Evolutionary conservation across 176 grass and related monocot genomes (phyloP), one percentile per base, ranked within the genome.

Genomic region (Typha latifolia): DNA sequence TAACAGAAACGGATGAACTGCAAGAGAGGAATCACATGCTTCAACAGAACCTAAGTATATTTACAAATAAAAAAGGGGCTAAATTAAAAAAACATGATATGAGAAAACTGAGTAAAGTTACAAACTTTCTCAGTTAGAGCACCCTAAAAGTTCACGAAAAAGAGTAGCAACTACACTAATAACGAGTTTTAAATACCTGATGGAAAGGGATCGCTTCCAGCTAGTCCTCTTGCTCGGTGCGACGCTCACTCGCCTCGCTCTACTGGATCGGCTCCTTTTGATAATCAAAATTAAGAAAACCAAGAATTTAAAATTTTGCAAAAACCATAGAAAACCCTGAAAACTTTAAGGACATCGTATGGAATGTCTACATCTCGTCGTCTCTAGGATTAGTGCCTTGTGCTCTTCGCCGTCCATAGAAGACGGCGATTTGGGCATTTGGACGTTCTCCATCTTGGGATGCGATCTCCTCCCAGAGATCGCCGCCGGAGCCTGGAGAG

Each of bases 151-250:
- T 37, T 50, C 52, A 31, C 18, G 21, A 31, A 2, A 20, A 21
- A 26, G 18, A 34, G 8, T 47, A 67, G 12, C 47, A 69, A 23
- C 16, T 32, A 26, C 49, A 62, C 48, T 10, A 68, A 76, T 37
- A 59, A 27, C 9, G 20, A 77, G 22, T 63, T 48, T 2, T 47
- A n/a, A 16, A 31, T 63, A 97, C 93, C 93, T 97, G 71, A 89
- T 97, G 51, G 93, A 97, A 22, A 97, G 93, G 69, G 93, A 86
- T 14, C 81, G 93, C 21, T 84, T 91, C 91, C 91, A 96, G 80
- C 84, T 91, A 14, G 72, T 86, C 59, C 78, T 83, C 82, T 84
- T 89, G 71, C 62, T 47, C 7, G 69, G 79, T 47, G 1, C 72
- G 37, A 83, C 86, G 79, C 87, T 84, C 79, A 73, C 72, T 75